Conservation (phyloP, 768 basidiomycete genomes). For the Phaeotremella fagi region DNA sequence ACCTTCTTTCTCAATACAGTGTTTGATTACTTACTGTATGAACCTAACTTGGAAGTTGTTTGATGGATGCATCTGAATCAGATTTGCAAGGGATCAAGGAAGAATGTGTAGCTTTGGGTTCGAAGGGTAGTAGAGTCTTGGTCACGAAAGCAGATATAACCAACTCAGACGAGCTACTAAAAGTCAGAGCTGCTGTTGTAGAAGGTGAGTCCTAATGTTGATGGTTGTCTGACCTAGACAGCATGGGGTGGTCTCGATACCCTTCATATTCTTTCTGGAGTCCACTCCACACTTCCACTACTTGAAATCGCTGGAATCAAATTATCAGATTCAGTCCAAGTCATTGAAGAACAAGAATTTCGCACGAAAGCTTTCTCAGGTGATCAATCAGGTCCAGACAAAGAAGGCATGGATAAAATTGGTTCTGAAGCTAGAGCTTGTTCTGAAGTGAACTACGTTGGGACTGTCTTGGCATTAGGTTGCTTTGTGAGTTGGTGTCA, state of each 20-base stretch:
- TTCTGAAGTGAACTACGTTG: conserved; percentile 43
- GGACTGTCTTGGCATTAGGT: conserved; percentile 38
- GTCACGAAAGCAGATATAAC: conserved; percentile 62
- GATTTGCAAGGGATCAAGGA: conserved; percentile 58
- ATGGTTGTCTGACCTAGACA: too few species aligned
- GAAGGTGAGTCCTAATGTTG: too few species aligned
- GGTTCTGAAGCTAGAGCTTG: conserved; percentile 51
- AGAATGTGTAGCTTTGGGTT: conserved; percentile 49
- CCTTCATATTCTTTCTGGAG: conserved; percentile 72
- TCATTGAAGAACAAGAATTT: too few species aligned
- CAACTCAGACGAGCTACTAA: conserved; percentile 62
- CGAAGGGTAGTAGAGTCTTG: conserved; percentile 48
- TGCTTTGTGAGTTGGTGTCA: conserved; percentile 41
- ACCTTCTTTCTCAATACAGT: not conserved
- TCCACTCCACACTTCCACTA: conserved; percentile 72
- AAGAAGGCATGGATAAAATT: conserved; percentile 59
- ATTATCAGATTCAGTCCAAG: conserved; percentile 31
- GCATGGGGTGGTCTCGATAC: conserved; percentile 83
- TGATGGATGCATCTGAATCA: conserved; percentile 63
- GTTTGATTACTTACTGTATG: too few species aligned
- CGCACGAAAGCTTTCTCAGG: not conserved
- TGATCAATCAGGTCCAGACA: conserved; percentile 47
- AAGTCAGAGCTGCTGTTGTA: conserved; percentile 56
- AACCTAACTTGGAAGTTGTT: conserved; percentile 52
- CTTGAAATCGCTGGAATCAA: conserved; percentile 60